Percentiles rank a stretch among this genome's conserved stretches.
Conservation (phyloP, 2,329 filamentous ascomycete species). For the Elsinoe necatrix region DNA sequence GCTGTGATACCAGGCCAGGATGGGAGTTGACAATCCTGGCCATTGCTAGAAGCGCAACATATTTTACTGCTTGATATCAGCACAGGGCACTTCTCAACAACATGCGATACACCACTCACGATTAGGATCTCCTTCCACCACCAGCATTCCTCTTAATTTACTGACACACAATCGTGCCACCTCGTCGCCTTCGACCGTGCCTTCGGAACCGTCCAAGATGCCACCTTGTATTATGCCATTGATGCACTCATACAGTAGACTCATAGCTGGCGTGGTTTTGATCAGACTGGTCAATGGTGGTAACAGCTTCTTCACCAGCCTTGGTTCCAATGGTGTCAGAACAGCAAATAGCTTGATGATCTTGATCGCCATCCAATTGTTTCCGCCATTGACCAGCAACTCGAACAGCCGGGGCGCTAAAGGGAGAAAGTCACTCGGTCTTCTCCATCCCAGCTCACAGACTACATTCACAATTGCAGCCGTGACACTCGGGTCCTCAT, state of each 20-base stretch:
- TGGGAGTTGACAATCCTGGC: conserved; percentile 90
- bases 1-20: conserved; percentile 76
- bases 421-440: conserved; percentile 87
- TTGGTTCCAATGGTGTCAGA: conserved; percentile 82
- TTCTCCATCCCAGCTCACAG: conserved; percentile 88
- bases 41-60: conserved; percentile 88
- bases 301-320: conserved; percentile 81
- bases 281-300: conserved; percentile 90
- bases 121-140: conserved; percentile 88
- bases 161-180: conserved; percentile 86
- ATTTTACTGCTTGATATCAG: conserved; percentile 61
- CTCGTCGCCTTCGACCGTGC: conserved; percentile 74
- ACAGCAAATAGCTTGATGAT: conserved; percentile 97
- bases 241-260: conserved; percentile 95
- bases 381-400: conserved; percentile 79
- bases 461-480: conserved; percentile 95
- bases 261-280: conserved; percentile 92
- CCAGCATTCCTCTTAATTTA: conserved; percentile 89
- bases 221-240: conserved; percentile 97
- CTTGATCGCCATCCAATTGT: conserved; percentile 99
- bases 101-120: conserved; percentile 47
- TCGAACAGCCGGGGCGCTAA: conserved; percentile 88
- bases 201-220: conserved; percentile 75
- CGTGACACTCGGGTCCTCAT: conserved; percentile 86
- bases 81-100: neutral